phyloP scores from a whole-genome alignment of 78 protist species.

The Isochrysis galbana region DNA sequence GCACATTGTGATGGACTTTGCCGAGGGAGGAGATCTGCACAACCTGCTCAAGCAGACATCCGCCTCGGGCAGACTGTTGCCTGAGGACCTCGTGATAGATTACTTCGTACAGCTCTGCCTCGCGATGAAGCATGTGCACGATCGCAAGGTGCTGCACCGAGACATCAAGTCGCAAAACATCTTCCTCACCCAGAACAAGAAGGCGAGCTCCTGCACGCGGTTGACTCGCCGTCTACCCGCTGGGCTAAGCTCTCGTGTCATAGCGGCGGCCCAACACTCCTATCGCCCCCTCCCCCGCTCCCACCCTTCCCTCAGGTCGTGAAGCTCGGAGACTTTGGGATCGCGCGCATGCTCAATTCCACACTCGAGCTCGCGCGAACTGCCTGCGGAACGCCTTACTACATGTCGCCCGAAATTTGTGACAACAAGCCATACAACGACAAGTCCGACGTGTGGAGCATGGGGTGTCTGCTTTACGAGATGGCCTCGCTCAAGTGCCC shows the following conservation, averaged over 20 bases:
- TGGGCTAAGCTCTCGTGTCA: no score
- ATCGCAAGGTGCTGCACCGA: conserved; percentile 80
- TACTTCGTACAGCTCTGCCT: conserved; percentile 76
- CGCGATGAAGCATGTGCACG: conserved; percentile 80
- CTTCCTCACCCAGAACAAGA: conserved; percentile 63
- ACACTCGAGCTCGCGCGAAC: conserved; percentile 53
- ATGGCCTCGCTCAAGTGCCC: conserved; percentile 80
- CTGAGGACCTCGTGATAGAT: conserved; percentile 37
- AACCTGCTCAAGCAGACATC: background rate
- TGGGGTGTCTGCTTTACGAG: conserved; percentile 82
- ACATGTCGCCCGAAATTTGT: conserved; percentile 89
- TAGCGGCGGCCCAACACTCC: no score
- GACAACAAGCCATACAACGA: conserved; percentile 74
- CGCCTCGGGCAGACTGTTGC: background rate
- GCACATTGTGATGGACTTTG: conserved; percentile 79
- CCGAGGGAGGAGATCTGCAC: conserved; percentile 70
- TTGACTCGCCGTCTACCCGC: no score
- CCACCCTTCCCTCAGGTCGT: no score
- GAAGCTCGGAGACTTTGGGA: conserved; percentile 94
- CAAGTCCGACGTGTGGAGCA: conserved; percentile 82
- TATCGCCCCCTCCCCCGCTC: no score
- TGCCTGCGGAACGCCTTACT: conserved; percentile 88
- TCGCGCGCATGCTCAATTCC: conserved; percentile 78
- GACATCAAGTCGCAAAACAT: conserved; percentile 80
- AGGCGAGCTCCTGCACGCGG: background rate